Evolutionary conservation across 2,329 filamentous ascomycete species (phyloP).

Genomic region (Pseudopithomyces maydicus): DNA sequence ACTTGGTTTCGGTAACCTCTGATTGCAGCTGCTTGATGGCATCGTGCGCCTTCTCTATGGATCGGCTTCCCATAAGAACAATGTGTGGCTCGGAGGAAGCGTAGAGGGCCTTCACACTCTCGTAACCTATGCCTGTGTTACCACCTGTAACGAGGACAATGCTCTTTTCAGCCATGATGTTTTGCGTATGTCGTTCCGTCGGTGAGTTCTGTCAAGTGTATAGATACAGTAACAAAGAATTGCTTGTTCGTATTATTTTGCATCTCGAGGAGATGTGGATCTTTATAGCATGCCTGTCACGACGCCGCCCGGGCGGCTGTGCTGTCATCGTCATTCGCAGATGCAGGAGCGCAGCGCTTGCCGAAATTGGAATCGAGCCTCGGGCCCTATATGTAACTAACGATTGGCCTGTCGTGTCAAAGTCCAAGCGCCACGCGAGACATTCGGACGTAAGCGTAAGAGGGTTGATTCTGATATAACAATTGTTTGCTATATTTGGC

Average conservation of each 20-base stretch:
- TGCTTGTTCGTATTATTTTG: not conserved
- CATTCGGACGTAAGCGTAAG: too few relatives aligned
- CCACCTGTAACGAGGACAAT: constrained; percentile 65
- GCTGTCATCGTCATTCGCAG: not conserved
- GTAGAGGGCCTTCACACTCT: constrained; percentile 61
- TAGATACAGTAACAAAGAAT: not conserved
- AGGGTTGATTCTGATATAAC: too few relatives aligned
- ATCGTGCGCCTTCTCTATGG: constrained; percentile 55
- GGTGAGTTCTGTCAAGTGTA: not conserved
- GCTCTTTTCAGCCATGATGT: constrained; percentile 27
- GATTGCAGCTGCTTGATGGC: constrained; percentile 52
- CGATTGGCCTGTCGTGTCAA: too few relatives aligned
- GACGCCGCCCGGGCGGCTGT: too few relatives aligned
- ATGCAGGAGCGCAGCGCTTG: not conserved
- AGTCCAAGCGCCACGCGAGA: too few relatives aligned
- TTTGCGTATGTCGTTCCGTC: not conserved
- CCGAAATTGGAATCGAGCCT: not conserved
- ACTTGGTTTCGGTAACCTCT: constrained; percentile 49
- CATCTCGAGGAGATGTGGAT: not conserved
- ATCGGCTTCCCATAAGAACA: constrained; percentile 62
- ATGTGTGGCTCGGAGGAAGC: constrained; percentile 56
- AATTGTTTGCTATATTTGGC: too few relatives aligned
- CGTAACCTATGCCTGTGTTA: constrained; percentile 66
- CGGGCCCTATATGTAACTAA: not conserved
- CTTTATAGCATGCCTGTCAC: not conserved